Evolutionary conservation across 441 rosid genomes (phyloP).

Genomic region (Euphorbia corollata): DNA sequence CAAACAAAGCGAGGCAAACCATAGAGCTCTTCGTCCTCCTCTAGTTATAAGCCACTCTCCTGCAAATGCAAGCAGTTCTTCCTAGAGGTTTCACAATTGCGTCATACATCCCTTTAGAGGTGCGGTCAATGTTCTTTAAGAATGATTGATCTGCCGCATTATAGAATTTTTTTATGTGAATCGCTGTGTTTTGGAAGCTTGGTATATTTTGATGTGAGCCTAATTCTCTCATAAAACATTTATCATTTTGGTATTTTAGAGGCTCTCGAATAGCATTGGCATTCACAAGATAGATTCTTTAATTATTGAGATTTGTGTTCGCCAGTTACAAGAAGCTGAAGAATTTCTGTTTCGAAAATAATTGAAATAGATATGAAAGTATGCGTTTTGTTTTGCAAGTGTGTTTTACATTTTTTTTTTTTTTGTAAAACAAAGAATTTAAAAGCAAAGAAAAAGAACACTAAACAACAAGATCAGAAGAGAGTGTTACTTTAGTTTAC

Average conservation of each 20-base stretch:
- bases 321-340: background rate
- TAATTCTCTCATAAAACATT: background rate
- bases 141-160: background rate
- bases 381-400: background rate
- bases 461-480: no score
- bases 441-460: no score
- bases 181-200: background rate
- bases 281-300: background rate
- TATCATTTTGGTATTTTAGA: background rate
- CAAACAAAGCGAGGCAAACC: constrained; percentile 53
- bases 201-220: background rate
- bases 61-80: constrained; percentile 31
- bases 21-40: constrained; percentile 53
- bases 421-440: no score
- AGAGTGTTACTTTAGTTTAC: background rate
- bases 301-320: background rate
- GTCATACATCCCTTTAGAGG: constrained; percentile 12
- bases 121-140: constrained; percentile 4
- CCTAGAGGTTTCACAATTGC: constrained; percentile 18
- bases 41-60: constrained; percentile 57
- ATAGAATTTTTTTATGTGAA: background rate
- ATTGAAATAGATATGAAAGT: background rate
- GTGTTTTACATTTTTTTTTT: no score
- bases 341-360: background rate
- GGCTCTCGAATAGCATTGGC: background rate